Percentiles rank a stretch among this genome's conserved stretches.
phyloP scores from a whole-genome alignment of 306 rosid species.

The Mucuna pruriens region DNA sequence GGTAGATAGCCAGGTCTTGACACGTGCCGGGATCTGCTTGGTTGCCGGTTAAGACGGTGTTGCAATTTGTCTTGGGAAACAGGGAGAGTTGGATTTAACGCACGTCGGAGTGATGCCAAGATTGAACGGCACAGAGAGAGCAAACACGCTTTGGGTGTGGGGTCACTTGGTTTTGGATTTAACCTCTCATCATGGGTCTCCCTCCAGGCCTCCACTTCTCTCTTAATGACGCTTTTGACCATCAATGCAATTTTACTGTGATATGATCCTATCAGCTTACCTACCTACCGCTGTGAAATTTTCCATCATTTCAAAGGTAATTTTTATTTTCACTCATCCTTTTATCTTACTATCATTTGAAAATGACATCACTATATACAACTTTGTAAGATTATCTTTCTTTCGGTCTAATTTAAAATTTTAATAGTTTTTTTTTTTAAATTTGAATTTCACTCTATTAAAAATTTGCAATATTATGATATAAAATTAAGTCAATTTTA shows the following conservation, averaged over 20 bases:
- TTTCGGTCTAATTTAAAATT: too few relatives aligned
- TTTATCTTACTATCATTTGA: too few relatives aligned
- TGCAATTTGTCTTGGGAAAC: background rate
- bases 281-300: background rate
- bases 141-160: constrained; percentile 6
- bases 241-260: background rate
- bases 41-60: background rate
- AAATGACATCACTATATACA: too few relatives aligned
- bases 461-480: too few relatives aligned
- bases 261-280: background rate
- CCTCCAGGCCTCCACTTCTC: constrained; percentile 3
- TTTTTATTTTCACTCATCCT: too few relatives aligned
- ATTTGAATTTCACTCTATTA: too few relatives aligned
- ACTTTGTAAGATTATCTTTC: too few relatives aligned
- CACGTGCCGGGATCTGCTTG: constrained; percentile 10
- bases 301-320: background rate
- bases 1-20: background rate
- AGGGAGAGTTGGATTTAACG: constrained; percentile 20
- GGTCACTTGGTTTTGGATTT: constrained; percentile 10
- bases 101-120: background rate
- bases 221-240: constrained; percentile 20
- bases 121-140: constrained; percentile 21
- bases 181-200: background rate
- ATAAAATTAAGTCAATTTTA: too few relatives aligned
- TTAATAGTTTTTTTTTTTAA: too few relatives aligned